Percentiles rank a stretch among this genome's conserved stretches.
phyloP scores from a whole-genome alignment of 805 yeast species.

The Kodamaea neixiangensis region DNA sequence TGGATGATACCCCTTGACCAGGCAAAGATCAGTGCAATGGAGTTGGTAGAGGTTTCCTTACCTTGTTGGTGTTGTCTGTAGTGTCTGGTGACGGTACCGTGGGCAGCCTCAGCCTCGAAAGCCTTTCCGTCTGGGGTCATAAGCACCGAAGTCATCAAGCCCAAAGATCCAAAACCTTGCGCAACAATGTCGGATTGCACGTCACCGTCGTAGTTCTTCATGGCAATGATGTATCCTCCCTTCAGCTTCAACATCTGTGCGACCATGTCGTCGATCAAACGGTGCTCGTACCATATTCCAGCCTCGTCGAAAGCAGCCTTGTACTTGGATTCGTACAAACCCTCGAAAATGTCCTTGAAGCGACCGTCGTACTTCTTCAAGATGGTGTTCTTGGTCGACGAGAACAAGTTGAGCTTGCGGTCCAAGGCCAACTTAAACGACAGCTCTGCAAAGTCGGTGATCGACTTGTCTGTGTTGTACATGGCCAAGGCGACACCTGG shows the following conservation, averaged over 20 bases:
- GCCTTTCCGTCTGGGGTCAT: constrained; percentile 85
- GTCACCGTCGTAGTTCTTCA: constrained; percentile 86
- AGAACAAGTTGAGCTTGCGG: constrained; percentile 62
- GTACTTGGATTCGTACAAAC: constrained; percentile 60
- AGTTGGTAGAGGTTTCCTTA: constrained; percentile 80
- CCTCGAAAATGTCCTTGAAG: constrained; percentile 78
- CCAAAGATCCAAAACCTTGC: constrained; percentile 83
- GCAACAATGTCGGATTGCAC: constrained; percentile 86
- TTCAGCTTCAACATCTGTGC: constrained; percentile 85
- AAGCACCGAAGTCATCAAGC: constrained; percentile 80
- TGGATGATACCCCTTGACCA: constrained; percentile 85
- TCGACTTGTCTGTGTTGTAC: constrained; percentile 83
- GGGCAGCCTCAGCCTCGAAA: constrained; percentile 86
- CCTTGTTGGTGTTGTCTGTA: constrained; percentile 81
- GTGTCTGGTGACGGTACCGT: constrained; percentile 87
- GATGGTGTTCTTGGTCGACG: constrained; percentile 79
- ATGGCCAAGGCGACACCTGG: constrained; percentile 78
- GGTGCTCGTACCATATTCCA: constrained; percentile 74
- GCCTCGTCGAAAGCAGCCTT: constrained; percentile 55
- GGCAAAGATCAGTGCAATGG: constrained; percentile 83
- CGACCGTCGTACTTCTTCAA: constrained; percentile 81
- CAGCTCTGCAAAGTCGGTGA: constrained; percentile 75
- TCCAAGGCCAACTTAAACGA: constrained; percentile 73
- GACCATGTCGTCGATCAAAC: constrained; percentile 85
- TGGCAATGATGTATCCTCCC: constrained; percentile 79